Conservation (phyloP, 805 yeast genomes). For the Lachancea quebecensis region DNA sequence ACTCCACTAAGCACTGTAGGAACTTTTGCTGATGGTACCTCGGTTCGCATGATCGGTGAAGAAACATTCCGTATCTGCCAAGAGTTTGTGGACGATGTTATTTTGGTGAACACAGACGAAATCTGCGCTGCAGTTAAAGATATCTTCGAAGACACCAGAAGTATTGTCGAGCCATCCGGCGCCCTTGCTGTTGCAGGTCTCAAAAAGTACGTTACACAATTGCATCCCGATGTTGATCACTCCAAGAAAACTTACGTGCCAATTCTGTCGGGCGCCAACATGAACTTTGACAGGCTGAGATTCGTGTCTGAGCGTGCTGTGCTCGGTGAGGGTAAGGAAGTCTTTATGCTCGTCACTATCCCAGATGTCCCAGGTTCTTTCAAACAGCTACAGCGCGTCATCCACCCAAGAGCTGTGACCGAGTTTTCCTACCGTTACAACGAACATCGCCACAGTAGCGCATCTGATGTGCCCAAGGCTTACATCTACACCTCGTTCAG, state of each 20-base stretch:
- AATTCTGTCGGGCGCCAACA: conserved; percentile 90
- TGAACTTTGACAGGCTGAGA: conserved; percentile 94
- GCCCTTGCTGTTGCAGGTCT: conserved; percentile 94
- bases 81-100: conserved; percentile 81
- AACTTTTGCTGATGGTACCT: conserved; percentile 97
- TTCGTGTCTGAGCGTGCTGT: conserved; percentile 97
- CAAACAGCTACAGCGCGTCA: conserved; percentile 61
- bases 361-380: conserved; percentile 94
- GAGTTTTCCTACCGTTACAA: conserved; percentile 87
- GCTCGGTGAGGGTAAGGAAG: conserved; percentile 97
- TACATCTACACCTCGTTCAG: conserved; percentile 83
- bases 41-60: conserved; percentile 82
- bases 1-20: conserved; percentile 70
- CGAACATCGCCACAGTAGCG: conserved; percentile 31
- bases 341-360: conserved; percentile 79
- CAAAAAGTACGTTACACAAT: conserved; percentile 62
- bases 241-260: conserved; percentile 69
- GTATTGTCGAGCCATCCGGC: conserved; percentile 94
- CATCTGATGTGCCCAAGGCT: conserved; percentile 46
- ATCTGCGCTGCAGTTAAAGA: conserved; percentile 96
- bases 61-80: conserved; percentile 82
- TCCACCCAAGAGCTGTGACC: conserved; percentile 85
- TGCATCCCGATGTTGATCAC: conserved; percentile 66
- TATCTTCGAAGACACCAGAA: conserved; percentile 90
- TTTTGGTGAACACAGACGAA: conserved; percentile 84